Percentiles rank a stretch among this genome's conserved stretches.
Evolutionary conservation across 2,329 filamentous ascomycete species (phyloP).

Genomic region (Diaporthe citriasiana): DNA sequence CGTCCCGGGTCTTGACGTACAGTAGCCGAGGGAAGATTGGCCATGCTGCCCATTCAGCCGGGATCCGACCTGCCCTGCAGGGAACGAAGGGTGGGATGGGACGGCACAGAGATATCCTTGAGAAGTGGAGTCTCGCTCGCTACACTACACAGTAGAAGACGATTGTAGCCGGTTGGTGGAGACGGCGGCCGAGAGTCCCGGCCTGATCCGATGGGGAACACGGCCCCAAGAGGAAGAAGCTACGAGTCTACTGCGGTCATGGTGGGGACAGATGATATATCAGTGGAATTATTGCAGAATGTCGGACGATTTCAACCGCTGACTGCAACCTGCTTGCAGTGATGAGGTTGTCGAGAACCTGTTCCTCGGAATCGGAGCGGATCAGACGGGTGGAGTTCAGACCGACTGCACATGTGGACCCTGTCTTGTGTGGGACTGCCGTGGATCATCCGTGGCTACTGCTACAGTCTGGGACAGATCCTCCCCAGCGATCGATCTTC

Average conservation of each 20-base stretch:
- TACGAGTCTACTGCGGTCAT: slow-evolving; percentile 27
- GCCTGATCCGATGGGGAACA: slow-evolving; percentile 11
- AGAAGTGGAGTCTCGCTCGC: background rate
- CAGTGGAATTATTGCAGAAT: background rate
- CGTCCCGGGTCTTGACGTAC: slow-evolving; percentile 20
- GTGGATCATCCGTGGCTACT: slow-evolving; percentile 10
- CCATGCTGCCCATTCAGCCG: slow-evolving; percentile 19
- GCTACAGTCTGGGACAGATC: slow-evolving; percentile 10
- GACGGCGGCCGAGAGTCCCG: slow-evolving; percentile 14
- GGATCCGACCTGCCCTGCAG: slow-evolving; percentile 29
- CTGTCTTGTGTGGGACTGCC: slow-evolving; percentile 21
- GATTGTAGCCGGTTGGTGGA: background rate
- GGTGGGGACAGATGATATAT: slow-evolving; percentile 17
- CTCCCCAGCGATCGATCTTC: slow-evolving; percentile 20
- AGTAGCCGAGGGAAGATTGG: slow-evolving; percentile 11
- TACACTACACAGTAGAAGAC: background rate
- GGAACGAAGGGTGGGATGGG: slow-evolving; percentile 31
- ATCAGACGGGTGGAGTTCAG: slow-evolving; percentile 17
- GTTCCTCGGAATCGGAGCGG: slow-evolving; percentile 7
- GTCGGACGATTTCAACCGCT: background rate
- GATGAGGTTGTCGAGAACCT: background rate
- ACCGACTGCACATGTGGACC: background rate
- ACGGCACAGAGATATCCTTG: slow-evolving; percentile 11
- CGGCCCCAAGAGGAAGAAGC: background rate
- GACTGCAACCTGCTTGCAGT: background rate